A percentile compares a stretch with the other conserved stretches of the same genome.
Evolutionary conservation across 1,139 yeast genomes (phyloP).

Genomic region (Citeromyces siamensis): DNA sequence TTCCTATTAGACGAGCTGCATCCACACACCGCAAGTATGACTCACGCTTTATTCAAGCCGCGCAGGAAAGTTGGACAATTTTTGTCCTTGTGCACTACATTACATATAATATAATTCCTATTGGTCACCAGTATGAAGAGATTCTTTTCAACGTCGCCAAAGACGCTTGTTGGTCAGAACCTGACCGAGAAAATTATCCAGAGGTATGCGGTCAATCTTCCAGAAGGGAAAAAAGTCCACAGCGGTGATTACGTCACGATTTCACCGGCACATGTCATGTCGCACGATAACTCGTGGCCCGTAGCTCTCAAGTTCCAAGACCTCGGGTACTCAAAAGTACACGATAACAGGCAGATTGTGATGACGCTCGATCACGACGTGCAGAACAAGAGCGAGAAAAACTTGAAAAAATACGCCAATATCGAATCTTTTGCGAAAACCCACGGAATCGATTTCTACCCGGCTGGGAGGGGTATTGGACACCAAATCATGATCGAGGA

Average conservation of each 20-base stretch:
- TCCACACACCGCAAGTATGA: too few relatives aligned
- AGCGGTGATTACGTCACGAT: slow-evolving; percentile 95
- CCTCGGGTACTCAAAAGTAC: slow-evolving; percentile 75
- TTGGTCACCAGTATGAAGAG: slow-evolving; percentile 8
- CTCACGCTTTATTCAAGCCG: too few relatives aligned
- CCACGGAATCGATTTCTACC: slow-evolving; percentile 95
- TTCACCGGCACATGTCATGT: slow-evolving; percentile 95
- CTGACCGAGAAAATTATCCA: slow-evolving; percentile 94
- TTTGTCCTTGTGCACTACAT: too few relatives aligned
- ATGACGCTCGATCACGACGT: slow-evolving; percentile 97
- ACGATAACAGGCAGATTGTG: slow-evolving; percentile 82
- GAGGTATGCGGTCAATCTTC: slow-evolving; percentile 75
- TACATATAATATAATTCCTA: neutral
- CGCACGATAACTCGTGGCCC: slow-evolving; percentile 99
- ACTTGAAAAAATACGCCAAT: slow-evolving; percentile 74
- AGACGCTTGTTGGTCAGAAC: slow-evolving; percentile 42
- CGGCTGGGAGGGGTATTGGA: slow-evolving; percentile 98
- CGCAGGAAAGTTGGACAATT: too few relatives aligned
- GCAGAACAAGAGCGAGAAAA: slow-evolving; percentile 82
- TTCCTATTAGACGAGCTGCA: too few relatives aligned
- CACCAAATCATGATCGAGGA: slow-evolving; percentile 99
- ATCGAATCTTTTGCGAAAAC: slow-evolving; percentile 80
- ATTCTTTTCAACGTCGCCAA: slow-evolving; percentile 10
- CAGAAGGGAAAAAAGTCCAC: slow-evolving; percentile 56
- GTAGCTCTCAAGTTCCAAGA: slow-evolving; percentile 96